phyloP scores from a whole-genome alignment of 148 eudicot species.

The Diospyros kaki region DNA sequence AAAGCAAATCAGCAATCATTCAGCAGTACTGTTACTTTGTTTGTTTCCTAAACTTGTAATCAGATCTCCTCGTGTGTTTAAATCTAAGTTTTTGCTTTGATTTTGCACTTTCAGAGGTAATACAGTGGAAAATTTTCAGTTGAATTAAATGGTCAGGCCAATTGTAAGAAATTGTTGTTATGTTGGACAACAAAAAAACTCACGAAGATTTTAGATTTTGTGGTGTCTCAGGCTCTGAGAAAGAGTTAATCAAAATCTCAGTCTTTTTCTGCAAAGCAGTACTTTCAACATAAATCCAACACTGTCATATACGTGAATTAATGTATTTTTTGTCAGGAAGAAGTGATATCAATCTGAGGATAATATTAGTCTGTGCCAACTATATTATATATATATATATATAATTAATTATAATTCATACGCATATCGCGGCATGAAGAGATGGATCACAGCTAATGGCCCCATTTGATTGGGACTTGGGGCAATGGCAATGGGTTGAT shows the following conservation, averaged over 20 bases:
- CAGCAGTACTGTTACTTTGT: too few relatives aligned
- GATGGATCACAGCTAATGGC: conserved; percentile 12
- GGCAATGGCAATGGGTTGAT: conserved; percentile 6
- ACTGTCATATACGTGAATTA: background rate
- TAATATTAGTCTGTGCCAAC: too few relatives aligned
- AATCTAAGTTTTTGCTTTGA: too few relatives aligned
- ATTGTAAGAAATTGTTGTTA: background rate
- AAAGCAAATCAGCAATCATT: background rate
- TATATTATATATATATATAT: too few relatives aligned
- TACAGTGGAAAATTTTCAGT: too few relatives aligned
- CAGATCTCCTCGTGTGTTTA: too few relatives aligned
- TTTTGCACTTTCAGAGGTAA: too few relatives aligned
- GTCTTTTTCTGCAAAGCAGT: conserved; percentile 1
- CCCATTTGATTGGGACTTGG: conserved; percentile 13
- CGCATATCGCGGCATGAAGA: conserved; percentile 18
- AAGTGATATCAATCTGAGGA: too few relatives aligned
- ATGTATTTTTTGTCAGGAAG: too few relatives aligned
- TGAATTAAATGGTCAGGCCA: background rate
- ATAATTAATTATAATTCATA: background rate
- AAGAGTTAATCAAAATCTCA: conserved; percentile 5
- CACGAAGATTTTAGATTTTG: background rate
- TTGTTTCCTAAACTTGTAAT: too few relatives aligned
- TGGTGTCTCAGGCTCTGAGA: conserved; percentile 6
- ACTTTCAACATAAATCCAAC: background rate
- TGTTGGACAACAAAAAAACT: background rate